Conservation (phyloP, 768 basidiomycete genomes). For the Lentinula sp. region DNA sequence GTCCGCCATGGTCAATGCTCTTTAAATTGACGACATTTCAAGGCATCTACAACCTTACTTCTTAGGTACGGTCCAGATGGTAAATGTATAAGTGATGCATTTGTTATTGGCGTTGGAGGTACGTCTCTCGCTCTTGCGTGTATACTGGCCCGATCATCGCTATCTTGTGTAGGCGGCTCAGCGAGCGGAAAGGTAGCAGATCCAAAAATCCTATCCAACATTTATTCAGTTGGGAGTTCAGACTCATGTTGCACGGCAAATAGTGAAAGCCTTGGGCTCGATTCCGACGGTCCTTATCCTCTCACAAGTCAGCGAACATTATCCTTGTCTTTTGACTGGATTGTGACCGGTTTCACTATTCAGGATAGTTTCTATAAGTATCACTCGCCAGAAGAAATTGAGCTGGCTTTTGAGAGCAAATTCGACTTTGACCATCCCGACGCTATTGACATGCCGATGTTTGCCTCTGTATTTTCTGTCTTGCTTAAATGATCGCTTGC, state of each 20-base stretch:
- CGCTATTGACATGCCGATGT: constrained; percentile 86
- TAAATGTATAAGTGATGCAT: constrained; percentile 61
- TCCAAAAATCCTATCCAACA: background rate
- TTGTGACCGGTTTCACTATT: background rate
- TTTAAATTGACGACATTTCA: background rate
- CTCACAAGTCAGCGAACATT: constrained; percentile 53
- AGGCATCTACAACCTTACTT: background rate
- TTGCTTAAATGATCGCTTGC: background rate
- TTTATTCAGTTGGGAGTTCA: constrained; percentile 18
- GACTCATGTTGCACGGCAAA: constrained; percentile 84
- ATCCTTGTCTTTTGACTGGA: background rate
- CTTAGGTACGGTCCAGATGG: constrained; percentile 78
- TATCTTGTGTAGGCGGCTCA: constrained; percentile 55
- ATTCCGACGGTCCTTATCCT: constrained; percentile 88
- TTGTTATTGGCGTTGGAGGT: constrained; percentile 84
- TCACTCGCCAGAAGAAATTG: constrained; percentile 73
- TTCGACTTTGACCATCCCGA: constrained; percentile 91
- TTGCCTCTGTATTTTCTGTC: constrained; percentile 50
- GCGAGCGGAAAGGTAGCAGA: constrained; percentile 75
- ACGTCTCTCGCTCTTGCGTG: constrained; percentile 12
- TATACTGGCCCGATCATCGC: background rate
- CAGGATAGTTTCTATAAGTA: constrained; percentile 94
- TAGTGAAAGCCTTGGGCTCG: constrained; percentile 74
- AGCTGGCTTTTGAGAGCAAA: constrained; percentile 73
- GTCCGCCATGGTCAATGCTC: constrained; percentile 66